Percentiles rank a stretch among this genome's conserved stretches.
These are phyloP conservation scores for Penicillium cataractarum DNA, from an alignment of 495 filamentous ascomycete genomes.

Conservation along the genomic window DNA sequence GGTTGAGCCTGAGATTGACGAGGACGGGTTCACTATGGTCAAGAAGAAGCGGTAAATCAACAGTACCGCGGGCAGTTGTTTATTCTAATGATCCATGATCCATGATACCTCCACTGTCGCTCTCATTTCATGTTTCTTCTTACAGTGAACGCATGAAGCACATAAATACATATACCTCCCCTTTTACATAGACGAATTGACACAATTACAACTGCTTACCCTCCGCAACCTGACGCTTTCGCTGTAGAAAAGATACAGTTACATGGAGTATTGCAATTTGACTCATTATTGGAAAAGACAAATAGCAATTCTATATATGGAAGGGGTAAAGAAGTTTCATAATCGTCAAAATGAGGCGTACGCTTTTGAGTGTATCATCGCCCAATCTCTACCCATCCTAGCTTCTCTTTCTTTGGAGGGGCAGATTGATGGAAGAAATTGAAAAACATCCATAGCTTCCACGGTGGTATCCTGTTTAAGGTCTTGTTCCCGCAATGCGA, in stretches of 20 bases:
- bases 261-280: neutral
- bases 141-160: slow-evolving; percentile 1
- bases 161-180: slow-evolving; percentile 14
- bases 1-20: slow-evolving; percentile 77
- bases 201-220: neutral
- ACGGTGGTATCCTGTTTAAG: slow-evolving; percentile 18
- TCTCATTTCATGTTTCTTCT: neutral
- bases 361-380: slow-evolving; percentile 27
- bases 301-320: slow-evolving; percentile 29
- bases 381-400: slow-evolving; percentile 29
- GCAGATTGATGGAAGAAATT: slow-evolving; percentile 2
- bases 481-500: slow-evolving; percentile 15
- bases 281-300: slow-evolving; percentile 33
- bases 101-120: too few species aligned
- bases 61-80: neutral
- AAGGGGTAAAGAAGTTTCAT: slow-evolving; percentile 38
- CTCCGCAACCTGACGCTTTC: neutral
- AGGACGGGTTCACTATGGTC: slow-evolving; percentile 94
- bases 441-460: slow-evolving; percentile 7
- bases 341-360: slow-evolving; percentile 43
- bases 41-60: slow-evolving; percentile 61
- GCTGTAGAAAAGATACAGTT: neutral
- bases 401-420: slow-evolving; percentile 20
- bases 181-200: slow-evolving; percentile 15
- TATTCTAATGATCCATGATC: neutral